Base-by-base conservation (phyloP, 2,329 filamentous ascomycete genomes). In the Aspergillus spinulosporus region DNA sequence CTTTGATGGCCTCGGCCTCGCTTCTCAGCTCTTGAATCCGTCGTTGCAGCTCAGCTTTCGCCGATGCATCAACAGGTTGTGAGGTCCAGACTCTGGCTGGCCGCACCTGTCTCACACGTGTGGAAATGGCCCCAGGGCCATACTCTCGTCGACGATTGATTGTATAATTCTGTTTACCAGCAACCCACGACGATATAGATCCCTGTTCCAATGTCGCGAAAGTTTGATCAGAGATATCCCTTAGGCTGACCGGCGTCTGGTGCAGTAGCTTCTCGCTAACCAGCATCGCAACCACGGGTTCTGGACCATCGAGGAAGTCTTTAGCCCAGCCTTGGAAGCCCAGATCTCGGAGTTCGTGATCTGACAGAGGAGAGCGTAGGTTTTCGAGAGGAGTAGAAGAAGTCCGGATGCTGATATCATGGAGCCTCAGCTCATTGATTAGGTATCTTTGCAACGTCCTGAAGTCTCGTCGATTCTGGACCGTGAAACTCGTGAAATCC, bases 231-330 rank as follows among this genome's bases (percentile, higher is more conserved):
- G 73, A 83, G 34, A 92, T 84, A 7, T 90, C 84, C 4, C 71
- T 72, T 11, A 86, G 76, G 12, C 83, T 79, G 44, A 93, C 82
- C 0, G 85, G 90, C 5, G 87, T 87, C 28, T 78, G 76, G 64
- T 96, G 85, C 5, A 97, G 73, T 51, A 78, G 82, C 56, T 82
- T 84, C 63, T 89, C 87, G 9, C 85, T 82, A 72, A 92, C 97
- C 21, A 99, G 82, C 88, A 96, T 94, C 5, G 90, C 88, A 36
- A 97, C 76, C 1, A 99, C 90, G 1, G 89, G 83, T 1, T 88
- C 85, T 0, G 95, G 95, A 0, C 93, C 94, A 34, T 87, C 82
- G 4, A 99, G 69, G 57, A 83, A 90, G 67, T 97, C 89, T 28
- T 89, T 80, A 0, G 91, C 86, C 76, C 89, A 96, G 1, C 88